A percentile compares a stretch with the other conserved stretches of the same genome.
phyloP scores from a whole-genome alignment of 75 land plant genomes.

The Azolla pinnata region DNA sequence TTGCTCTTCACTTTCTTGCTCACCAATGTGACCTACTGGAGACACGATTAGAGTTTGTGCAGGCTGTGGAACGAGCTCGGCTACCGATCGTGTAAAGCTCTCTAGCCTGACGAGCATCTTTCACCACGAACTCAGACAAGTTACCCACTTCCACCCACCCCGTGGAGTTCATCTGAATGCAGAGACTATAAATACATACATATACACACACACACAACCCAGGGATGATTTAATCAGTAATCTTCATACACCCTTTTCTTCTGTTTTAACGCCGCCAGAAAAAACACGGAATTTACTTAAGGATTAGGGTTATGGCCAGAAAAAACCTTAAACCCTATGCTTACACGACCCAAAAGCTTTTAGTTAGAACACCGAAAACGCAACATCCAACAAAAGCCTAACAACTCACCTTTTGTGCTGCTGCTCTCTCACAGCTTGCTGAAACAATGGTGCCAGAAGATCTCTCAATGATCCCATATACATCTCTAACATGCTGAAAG shows the following conservation, averaged over 20 bases:
- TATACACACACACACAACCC: background rate
- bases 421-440: no score
- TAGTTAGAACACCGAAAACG: no score
- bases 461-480: constrained; percentile 72
- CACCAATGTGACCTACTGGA: constrained; percentile 87
- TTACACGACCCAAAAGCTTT: no score
- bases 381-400: no score
- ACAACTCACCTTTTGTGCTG: no score
- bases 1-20: no score
- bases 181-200: constrained; percentile 32
- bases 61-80: constrained; percentile 45
- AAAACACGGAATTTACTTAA: background rate
- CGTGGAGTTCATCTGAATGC: constrained; percentile 45
- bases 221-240: background rate
- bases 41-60: constrained; percentile 42
- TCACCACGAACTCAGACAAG: constrained; percentile 32
- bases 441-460: constrained; percentile 55
- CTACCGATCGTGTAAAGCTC: constrained; percentile 39
- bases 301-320: background rate
- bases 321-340: background rate
- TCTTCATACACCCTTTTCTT: background rate
- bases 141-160: constrained; percentile 55
- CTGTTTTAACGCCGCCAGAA: background rate
- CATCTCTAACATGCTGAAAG: constrained; percentile 76
- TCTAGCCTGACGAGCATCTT: constrained; percentile 37